Conservation (phyloP, 805 yeast species). For the Metschnikowia proteae region DNA sequence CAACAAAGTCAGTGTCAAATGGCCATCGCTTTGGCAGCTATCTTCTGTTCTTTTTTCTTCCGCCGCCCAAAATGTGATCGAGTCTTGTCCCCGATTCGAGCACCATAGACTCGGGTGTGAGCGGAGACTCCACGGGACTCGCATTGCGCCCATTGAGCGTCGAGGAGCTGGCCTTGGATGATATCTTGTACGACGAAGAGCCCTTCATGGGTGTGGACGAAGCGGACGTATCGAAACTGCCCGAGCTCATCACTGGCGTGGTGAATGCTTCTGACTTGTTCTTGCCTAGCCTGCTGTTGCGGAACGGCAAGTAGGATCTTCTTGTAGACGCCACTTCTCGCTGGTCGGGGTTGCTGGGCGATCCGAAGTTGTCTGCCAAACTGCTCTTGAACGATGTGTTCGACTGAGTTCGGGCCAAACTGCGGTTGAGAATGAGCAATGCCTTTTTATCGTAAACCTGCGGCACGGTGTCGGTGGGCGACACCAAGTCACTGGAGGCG, state of each 20-base stretch:
- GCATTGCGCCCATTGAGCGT: constrained; percentile 4
- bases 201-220: constrained; percentile 9
- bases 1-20: no score
- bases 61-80: constrained; percentile 15
- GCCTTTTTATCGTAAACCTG: constrained; percentile 78
- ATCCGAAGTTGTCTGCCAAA: constrained; percentile 59
- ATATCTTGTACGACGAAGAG: not conserved
- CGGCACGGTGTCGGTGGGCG: constrained; percentile 68
- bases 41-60: constrained; percentile 12
- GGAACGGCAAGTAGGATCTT: constrained; percentile 41
- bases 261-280: constrained; percentile 18
- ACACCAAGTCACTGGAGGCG: constrained; percentile 37
- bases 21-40: not conserved
- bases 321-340: constrained; percentile 19
- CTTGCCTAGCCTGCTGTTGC: constrained; percentile 27
- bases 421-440: constrained; percentile 66
- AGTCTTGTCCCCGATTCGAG: constrained; percentile 13
- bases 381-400: constrained; percentile 74
- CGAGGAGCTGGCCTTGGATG: not conserved
- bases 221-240: constrained; percentile 7
- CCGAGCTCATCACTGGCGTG: constrained; percentile 10
- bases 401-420: constrained; percentile 70
- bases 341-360: constrained; percentile 16
- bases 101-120: constrained; percentile 9
- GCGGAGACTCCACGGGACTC: constrained; percentile 12